Evolutionary conservation across 148 eudicot species (phyloP).

Genomic region (Talinum fruticosum): DNA sequence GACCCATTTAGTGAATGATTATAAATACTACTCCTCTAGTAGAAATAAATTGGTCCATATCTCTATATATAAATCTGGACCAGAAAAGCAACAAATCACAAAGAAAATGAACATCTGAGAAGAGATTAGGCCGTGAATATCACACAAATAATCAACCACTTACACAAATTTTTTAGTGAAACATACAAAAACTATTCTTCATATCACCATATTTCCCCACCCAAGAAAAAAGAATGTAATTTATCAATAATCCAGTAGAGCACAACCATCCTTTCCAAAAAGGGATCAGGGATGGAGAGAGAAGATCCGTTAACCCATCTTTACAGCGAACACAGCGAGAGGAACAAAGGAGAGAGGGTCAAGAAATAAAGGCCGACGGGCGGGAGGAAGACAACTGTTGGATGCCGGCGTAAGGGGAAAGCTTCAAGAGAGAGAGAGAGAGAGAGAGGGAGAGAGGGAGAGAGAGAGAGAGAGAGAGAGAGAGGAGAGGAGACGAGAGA

Average conservation of each 20-base stretch:
- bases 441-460: too few relatives aligned
- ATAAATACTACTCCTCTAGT: not conserved
- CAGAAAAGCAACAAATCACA: constrained; percentile 9
- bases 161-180: not conserved
- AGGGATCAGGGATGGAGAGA: not conserved
- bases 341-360: too few relatives aligned
- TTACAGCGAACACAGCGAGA: constrained; percentile 3
- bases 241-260: not conserved
- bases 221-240: not conserved
- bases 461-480: too few relatives aligned
- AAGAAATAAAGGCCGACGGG: too few relatives aligned
- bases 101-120: not conserved
- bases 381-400: too few relatives aligned
- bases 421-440: too few relatives aligned
- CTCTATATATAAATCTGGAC: constrained; percentile 5
- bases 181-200: not conserved
- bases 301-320: not conserved
- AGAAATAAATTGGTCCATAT: not conserved
- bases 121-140: not conserved
- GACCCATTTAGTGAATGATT: not conserved
- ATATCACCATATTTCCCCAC: not conserved
- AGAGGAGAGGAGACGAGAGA: too few relatives aligned
- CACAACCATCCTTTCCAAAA: not conserved
- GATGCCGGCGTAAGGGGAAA: too few relatives aligned
- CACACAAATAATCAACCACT: not conserved